These are phyloP conservation scores for Naganishia kalamii DNA, from an alignment of 768 basidiomycete genomes.

Conservation along the genomic window DNA sequence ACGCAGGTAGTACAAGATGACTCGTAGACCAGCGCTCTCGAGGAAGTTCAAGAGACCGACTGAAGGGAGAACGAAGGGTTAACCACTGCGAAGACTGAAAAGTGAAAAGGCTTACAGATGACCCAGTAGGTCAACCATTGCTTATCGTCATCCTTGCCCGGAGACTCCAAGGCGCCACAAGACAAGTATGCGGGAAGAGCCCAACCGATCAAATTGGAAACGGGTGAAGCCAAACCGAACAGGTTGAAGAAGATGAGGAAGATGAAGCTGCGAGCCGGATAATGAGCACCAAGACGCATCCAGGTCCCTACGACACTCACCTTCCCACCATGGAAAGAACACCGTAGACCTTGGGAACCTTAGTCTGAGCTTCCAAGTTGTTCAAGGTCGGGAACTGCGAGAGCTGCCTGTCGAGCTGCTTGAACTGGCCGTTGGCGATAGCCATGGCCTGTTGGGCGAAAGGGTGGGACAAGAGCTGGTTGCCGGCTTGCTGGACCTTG, in stretches of 20 bases:
- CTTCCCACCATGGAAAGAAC: conserved; percentile 62
- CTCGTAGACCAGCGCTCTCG: conserved; percentile 73
- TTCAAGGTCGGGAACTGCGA: conserved; percentile 77
- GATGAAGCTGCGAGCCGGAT: conserved; percentile 30
- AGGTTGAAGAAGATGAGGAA: conserved; percentile 48
- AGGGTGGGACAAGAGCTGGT: conserved; percentile 24
- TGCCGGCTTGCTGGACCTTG: conserved; percentile 19
- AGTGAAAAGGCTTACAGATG: neutral
- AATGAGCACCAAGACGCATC: neutral
- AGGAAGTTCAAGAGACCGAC: conserved; percentile 83
- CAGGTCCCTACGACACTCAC: conserved; percentile 51
- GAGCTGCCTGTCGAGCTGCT: conserved; percentile 44
- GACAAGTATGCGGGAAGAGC: conserved; percentile 90
- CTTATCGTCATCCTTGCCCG: conserved; percentile 69
- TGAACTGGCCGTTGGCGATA: conserved; percentile 14
- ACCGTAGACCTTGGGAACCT: conserved; percentile 85
- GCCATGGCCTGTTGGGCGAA: conserved; percentile 20
- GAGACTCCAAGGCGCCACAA: conserved; percentile 84
- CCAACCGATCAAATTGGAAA: conserved; percentile 94
- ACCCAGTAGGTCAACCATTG: conserved; percentile 98
- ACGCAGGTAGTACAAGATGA: conserved; percentile 67
- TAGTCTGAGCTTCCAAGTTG: conserved; percentile 79
- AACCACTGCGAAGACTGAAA: neutral
- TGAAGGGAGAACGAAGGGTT: conserved; percentile 6
- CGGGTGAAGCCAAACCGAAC: conserved; percentile 72